These are phyloP conservation scores for Pyrenochaeta sp. DNA, from an alignment of 2,329 filamentous ascomycete species.

Conservation along the genomic window DNA sequence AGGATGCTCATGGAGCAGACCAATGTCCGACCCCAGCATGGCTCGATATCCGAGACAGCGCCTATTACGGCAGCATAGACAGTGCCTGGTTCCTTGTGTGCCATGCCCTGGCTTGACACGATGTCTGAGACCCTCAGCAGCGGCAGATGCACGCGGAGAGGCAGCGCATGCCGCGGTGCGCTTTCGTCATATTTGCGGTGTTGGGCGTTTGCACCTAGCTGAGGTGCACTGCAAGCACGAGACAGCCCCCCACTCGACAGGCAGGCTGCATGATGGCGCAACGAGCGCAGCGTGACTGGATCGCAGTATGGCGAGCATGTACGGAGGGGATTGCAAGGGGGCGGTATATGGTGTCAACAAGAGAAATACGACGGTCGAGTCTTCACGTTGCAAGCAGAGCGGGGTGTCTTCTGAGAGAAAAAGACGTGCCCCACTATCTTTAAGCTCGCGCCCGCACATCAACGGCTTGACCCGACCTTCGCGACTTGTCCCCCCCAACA, in stretches of 20 bases:
- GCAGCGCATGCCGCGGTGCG: conserved; percentile 17
- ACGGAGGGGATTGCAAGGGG: background rate
- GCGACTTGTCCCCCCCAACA: conserved; percentile 24
- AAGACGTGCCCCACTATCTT: conserved; percentile 22
- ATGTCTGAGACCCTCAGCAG: conserved; percentile 6
- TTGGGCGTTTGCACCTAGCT: conserved; percentile 1
- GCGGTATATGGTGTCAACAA: background rate
- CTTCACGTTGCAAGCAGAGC: background rate
- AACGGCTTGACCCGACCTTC: conserved; percentile 26
- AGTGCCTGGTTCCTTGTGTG: background rate
- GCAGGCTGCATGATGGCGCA: conserved; percentile 38
- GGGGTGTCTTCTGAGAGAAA: conserved; percentile 3
- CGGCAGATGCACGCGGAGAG: conserved; percentile 4
- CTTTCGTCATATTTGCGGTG: conserved; percentile 1
- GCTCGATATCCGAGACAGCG: conserved; percentile 1
- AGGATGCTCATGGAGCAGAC: background rate
- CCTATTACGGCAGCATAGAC: background rate
- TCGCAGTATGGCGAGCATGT: background rate
- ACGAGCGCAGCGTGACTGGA: conserved; percentile 22
- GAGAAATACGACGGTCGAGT: conserved; percentile 10
- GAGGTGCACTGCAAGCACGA: background rate
- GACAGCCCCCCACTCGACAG: conserved; percentile 18
- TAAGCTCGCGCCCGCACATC: conserved; percentile 15
- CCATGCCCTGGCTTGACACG: conserved; percentile 7
- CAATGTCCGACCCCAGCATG: no score